Evolutionary conservation across 1,139 yeast species (phyloP).

Genomic region (Yamadazyma triangularis): DNA sequence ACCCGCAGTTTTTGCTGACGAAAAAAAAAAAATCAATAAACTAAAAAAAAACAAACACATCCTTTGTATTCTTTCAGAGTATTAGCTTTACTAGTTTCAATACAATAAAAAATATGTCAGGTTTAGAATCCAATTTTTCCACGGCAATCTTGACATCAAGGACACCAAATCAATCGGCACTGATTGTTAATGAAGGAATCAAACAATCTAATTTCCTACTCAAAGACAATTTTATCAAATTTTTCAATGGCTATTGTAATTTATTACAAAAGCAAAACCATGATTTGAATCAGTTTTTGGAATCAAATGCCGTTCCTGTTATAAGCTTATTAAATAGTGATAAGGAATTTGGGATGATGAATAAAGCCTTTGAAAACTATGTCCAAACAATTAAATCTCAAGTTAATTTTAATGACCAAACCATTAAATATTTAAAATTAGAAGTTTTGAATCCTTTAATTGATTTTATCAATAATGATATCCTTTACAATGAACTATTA

Average conservation of each 20-base stretch:
- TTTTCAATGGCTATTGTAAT: slow-evolving; percentile 52
- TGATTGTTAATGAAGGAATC: slow-evolving; percentile 33
- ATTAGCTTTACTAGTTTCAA: too few species aligned
- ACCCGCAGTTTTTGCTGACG: too few species aligned
- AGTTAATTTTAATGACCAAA: slow-evolving; percentile 46
- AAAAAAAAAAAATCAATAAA: too few species aligned
- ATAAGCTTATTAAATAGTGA: slow-evolving; percentile 18
- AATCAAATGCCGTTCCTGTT: slow-evolving; percentile 18
- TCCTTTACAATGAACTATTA: slow-evolving; percentile 40
- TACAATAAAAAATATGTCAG: slow-evolving; percentile 13
- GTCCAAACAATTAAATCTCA: slow-evolving; percentile 51
- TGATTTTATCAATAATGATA: slow-evolving; percentile 49
- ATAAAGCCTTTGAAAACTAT: slow-evolving; percentile 55
- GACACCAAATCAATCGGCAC: slow-evolving; percentile 40
- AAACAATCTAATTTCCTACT: slow-evolving; percentile 20
- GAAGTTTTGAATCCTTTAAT: slow-evolving; percentile 56
- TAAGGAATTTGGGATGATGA: slow-evolving; percentile 51
- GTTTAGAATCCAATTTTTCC: slow-evolving; percentile 19
- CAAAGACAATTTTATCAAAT: slow-evolving; percentile 39
- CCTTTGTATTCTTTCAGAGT: too few species aligned
- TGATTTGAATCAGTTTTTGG: slow-evolving; percentile 45
- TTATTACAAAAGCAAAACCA: slow-evolving; percentile 46
- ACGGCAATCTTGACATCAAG: slow-evolving; percentile 42
- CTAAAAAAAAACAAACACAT: too few species aligned
- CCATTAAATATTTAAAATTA: slow-evolving; percentile 48